These are phyloP conservation scores for Baudoinia panamericana DNA, from an alignment of 495 filamentous ascomycete genomes.

Conservation along the genomic window DNA sequence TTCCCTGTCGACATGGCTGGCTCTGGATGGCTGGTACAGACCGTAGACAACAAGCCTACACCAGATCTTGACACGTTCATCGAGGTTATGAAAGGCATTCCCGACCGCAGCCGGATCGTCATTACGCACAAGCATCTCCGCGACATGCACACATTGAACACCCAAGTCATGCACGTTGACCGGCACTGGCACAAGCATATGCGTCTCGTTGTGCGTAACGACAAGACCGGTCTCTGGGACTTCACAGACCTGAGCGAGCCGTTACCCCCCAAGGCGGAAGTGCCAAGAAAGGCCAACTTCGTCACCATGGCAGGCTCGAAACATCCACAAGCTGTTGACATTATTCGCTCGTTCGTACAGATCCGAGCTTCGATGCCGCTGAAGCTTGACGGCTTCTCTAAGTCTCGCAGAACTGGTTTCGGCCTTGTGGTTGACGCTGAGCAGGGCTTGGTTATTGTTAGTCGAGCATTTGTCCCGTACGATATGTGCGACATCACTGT, in stretches of 20 bases:
- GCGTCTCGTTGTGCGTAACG: constrained; percentile 84
- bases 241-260: constrained; percentile 74
- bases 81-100: constrained; percentile 77
- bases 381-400: constrained; percentile 92
- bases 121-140: constrained; percentile 91
- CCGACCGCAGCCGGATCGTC: constrained; percentile 79
- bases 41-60: constrained; percentile 80
- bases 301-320: constrained; percentile 80
- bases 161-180: constrained; percentile 82
- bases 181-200: constrained; percentile 92
- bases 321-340: constrained; percentile 76
- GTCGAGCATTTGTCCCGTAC: constrained; percentile 84
- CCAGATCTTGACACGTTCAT: constrained; percentile 81
- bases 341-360: constrained; percentile 88
- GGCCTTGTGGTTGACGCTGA: constrained; percentile 92
- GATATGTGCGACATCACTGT: constrained; percentile 92
- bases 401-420: constrained; percentile 83
- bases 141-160: constrained; percentile 88
- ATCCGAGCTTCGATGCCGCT: constrained; percentile 84
- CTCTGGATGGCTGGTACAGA: constrained; percentile 84
- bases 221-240: constrained; percentile 85
- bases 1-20: constrained; percentile 86
- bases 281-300: constrained; percentile 69
- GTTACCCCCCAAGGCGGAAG: constrained; percentile 56
- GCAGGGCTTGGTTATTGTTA: constrained; percentile 87